These are phyloP conservation scores for Jamesozyma piceae DNA, from an alignment of 805 yeast genomes.

Conservation along the genomic window DNA sequence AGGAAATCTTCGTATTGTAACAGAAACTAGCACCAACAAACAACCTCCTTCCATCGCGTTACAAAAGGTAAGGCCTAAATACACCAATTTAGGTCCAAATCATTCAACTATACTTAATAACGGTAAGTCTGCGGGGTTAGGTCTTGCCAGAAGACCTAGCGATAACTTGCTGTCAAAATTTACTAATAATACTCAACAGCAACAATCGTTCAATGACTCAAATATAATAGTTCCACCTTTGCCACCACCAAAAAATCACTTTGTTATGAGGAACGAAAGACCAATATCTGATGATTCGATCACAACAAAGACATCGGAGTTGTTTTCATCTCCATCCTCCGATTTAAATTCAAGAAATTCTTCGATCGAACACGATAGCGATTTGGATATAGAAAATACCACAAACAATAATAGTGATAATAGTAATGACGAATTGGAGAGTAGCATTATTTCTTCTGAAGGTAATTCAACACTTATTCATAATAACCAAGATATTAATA, in stretches of 20 bases:
- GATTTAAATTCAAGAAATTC: conserved; percentile 22
- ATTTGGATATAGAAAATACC: conserved; percentile 6
- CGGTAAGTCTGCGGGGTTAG: conserved; percentile 19
- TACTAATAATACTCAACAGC: background rate
- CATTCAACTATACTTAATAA: background rate
- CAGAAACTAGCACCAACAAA: background rate
- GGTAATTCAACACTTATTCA: conserved; percentile 3
- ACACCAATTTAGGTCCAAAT: background rate
- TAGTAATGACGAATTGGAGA: conserved; percentile 1
- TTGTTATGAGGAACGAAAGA: conserved; percentile 14
- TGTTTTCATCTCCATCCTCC: conserved; percentile 25
- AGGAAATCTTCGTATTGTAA: too few species aligned
- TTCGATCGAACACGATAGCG: conserved; percentile 24
- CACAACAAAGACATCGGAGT: conserved; percentile 21
- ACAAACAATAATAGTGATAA: background rate
- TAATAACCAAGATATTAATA: background rate
- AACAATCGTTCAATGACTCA: background rate
- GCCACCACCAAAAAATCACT: conserved; percentile 22
- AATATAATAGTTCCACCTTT: background rate
- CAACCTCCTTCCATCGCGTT: background rate
- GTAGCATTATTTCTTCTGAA: conserved; percentile 5
- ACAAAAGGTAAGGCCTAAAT: background rate
- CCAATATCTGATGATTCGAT: conserved; percentile 29
- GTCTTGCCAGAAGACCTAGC: conserved; percentile 27
- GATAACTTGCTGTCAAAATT: conserved; percentile 23